Base-by-base conservation (phyloP, 345 rosid genomes). In the Nasturtium officinale region DNA sequence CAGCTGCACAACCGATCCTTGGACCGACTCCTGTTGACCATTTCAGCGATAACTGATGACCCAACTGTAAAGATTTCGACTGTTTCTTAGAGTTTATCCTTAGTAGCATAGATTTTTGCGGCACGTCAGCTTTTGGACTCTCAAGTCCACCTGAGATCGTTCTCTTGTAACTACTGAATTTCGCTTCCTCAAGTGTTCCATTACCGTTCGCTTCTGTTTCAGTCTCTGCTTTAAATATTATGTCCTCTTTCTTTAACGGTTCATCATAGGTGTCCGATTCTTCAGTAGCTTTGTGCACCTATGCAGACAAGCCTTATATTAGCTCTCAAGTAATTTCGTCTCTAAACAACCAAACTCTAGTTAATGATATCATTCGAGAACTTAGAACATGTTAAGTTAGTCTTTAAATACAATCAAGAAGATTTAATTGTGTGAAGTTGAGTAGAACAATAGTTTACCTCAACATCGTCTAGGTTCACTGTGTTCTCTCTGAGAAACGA, bases 11-110 rank as follows among this genome's bases (percentile, higher is more conserved):
- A 15, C 92, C 98, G 11, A 86, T 85, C 66, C 93, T 83, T 18
- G 96, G 98, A 48, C 96, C 93, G 11, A 86, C 92, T 33, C 96
- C 93, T 0, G 92, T 87, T 13, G 97, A 81, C 98, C 98, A 93
- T 77, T 85, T 89, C 57, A 79, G 83, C 8, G 92, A 72, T 55
- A 93, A 79, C 57, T 93, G 97, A 77, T 89, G 86, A 32, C 96
- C 96, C 61, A 93, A 70, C 56, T 90, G 93, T 52, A 86, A 84
- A 10, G 91, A 89, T 58, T 78, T 79, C 0, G 78, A 81, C 3
- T 78, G 85, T 74, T 84, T 91, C 91, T 94, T 94, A 11, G 98
- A 91, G 67, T 85, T 84, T 78, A 89, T 87, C 77, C 97, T 85
- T 64, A 83, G 62, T 74, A 89, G 55, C 72, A 93, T 80, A 4